phyloP scores from a whole-genome alignment of 2,329 filamentous ascomycete species.

The Anthostomella pinea region DNA sequence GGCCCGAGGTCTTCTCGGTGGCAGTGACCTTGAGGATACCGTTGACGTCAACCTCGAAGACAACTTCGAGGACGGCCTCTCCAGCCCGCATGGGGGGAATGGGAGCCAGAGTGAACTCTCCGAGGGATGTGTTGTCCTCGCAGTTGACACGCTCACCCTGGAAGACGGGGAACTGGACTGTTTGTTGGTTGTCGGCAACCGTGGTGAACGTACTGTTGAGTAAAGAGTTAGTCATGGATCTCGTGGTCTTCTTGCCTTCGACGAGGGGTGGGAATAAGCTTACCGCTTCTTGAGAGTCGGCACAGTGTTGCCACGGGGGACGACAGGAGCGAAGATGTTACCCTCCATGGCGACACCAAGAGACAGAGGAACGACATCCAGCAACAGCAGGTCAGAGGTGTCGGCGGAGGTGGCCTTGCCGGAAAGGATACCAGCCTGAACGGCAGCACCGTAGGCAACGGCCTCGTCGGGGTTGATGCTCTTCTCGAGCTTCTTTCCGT shows the following conservation, averaged over 20 bases:
- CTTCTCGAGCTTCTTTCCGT: slow-evolving; percentile 99
- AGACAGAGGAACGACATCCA: slow-evolving; percentile 94
- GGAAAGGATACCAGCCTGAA: slow-evolving; percentile 97
- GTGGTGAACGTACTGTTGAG: slow-evolving; percentile 76
- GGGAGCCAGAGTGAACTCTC: slow-evolving; percentile 94
- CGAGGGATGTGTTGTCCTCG: slow-evolving; percentile 95
- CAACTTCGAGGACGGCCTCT: slow-evolving; percentile 93
- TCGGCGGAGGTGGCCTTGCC: slow-evolving; percentile 96
- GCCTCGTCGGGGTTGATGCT: slow-evolving; percentile 99
- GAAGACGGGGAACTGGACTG: slow-evolving; percentile 87
- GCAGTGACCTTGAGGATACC: slow-evolving; percentile 99
- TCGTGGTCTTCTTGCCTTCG: too few relatives aligned
- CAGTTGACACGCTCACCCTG: slow-evolving; percentile 98
- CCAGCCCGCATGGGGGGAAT: slow-evolving; percentile 87
- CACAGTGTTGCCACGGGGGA: slow-evolving; percentile 73
- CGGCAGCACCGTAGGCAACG: slow-evolving; percentile 96
- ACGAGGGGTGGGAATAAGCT: neutral
- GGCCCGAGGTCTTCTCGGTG: slow-evolving; percentile 97
- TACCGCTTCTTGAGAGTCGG: slow-evolving; percentile 74
- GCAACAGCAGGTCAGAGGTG: slow-evolving; percentile 87
- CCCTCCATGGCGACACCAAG: slow-evolving; percentile 99
- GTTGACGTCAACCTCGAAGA: slow-evolving; percentile 99
- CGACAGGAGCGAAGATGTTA: slow-evolving; percentile 96
- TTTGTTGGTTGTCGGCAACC: slow-evolving; percentile 72
- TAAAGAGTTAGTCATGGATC: neutral